Evolutionary conservation across 2,329 filamentous ascomycete species (phyloP).

Genomic region (Lizonia empirigonia): DNA sequence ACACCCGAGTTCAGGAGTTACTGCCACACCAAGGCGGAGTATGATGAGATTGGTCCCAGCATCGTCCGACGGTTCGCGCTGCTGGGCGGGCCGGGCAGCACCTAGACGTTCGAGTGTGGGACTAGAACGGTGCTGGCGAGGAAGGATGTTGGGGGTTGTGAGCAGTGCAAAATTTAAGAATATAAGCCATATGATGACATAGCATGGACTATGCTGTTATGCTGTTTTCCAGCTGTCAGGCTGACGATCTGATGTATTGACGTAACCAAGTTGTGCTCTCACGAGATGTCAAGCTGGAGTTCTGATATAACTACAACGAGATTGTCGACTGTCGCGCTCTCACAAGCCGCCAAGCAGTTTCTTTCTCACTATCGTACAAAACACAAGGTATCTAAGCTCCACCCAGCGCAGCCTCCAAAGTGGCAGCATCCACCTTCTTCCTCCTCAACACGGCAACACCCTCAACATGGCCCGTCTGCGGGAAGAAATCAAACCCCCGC

Average conservation of each 20-base stretch:
- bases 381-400: no score
- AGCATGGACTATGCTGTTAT: no score
- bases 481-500: slow-evolving; percentile 95
- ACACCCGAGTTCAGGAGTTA: slow-evolving; percentile 98
- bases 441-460: slow-evolving; percentile 64
- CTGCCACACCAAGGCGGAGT: slow-evolving; percentile 78
- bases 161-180: slow-evolving; percentile 22
- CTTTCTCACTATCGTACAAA: no score
- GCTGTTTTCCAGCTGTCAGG: no score
- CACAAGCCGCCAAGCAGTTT: no score
- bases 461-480: slow-evolving; percentile 76
- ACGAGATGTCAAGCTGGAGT: no score
- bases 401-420: not conserved
- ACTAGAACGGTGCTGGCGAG: not conserved
- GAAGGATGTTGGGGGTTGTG: slow-evolving; percentile 18
- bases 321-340: no score
- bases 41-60: slow-evolving; percentile 93
- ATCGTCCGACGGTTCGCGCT: slow-evolving; percentile 95
- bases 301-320: no score
- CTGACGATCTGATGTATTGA: no score
- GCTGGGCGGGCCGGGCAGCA: slow-evolving; percentile 86
- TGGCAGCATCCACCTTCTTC: no score
- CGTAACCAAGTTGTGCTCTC: no score
- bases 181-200: slow-evolving; percentile 18
- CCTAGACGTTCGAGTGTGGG: slow-evolving; percentile 55